Conservation (phyloP, 2,329 filamentous ascomycete genomes). For the Colletotrichum sp. region DNA sequence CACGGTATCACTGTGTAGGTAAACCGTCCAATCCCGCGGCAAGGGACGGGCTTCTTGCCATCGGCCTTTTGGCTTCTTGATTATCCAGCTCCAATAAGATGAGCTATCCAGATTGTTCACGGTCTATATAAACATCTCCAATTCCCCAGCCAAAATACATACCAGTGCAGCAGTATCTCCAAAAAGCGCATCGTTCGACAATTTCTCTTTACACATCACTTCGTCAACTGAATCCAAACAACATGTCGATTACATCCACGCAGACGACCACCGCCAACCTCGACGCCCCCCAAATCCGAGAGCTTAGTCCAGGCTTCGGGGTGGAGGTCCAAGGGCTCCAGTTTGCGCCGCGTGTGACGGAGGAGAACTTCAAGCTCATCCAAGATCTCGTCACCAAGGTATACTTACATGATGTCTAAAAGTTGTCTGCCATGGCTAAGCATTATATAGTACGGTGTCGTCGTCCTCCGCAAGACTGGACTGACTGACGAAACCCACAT, state of each 20-base stretch:
- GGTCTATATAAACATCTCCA: not conserved
- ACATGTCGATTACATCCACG: not conserved
- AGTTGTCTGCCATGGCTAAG: not conserved
- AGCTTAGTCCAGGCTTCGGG: not conserved
- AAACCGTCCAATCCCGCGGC: not conserved
- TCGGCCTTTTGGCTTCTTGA: not conserved
- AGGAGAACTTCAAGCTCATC: not conserved
- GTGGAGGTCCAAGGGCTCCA: not conserved
- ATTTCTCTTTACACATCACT: no score
- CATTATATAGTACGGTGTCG: conserved; percentile 52
- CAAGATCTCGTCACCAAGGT: not conserved
- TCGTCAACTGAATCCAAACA: not conserved
- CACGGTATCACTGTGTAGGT: not conserved
- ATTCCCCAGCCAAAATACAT: not conserved
- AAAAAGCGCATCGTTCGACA: no score
- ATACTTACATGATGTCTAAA: rapidly evolving
- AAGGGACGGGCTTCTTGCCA: not conserved
- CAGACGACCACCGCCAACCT: not conserved
- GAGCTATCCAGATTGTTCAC: not conserved
- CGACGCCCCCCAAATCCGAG: not conserved
- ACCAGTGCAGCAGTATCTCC: not conserved
- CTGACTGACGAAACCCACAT: conserved; percentile 57
- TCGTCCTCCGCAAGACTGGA: conserved; percentile 54
- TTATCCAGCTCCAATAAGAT: not conserved
- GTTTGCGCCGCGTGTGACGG: no score